Evolutionary conservation across 2,329 filamentous ascomycete species (phyloP).

Genomic region (Juglanconis sp.): DNA sequence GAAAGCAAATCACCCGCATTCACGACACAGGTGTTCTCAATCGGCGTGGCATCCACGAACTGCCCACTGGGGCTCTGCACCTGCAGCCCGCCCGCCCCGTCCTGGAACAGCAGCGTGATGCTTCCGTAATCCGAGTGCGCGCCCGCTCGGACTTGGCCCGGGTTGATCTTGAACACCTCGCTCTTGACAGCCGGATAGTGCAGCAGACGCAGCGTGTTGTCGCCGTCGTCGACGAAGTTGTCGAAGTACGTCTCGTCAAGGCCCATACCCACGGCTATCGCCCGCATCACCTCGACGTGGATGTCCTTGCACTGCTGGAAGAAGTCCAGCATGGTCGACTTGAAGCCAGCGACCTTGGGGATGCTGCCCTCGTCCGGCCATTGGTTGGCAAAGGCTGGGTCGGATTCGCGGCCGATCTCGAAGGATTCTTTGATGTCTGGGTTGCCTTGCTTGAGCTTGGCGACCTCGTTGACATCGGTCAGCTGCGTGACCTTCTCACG

Average conservation of each 20-base stretch:
- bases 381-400: conserved; percentile 64
- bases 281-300: conserved; percentile 76
- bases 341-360: conserved; percentile 58
- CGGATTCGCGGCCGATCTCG: conserved; percentile 61
- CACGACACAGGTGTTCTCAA: conserved; percentile 76
- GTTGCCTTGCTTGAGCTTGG: conserved; percentile 51
- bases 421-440: conserved; percentile 66
- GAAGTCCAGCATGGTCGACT: conserved; percentile 70
- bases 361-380: conserved; percentile 61
- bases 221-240: conserved; percentile 63
- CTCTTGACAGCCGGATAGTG: conserved; percentile 71
- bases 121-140: conserved; percentile 69
- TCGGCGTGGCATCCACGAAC: conserved; percentile 81
- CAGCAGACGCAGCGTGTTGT: conserved; percentile 70
- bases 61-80: conserved; percentile 68
- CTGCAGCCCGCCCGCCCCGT: conserved; percentile 53
- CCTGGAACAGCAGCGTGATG: conserved; percentile 62
- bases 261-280: conserved; percentile 78
- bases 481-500: conserved; percentile 68
- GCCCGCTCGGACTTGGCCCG: conserved; percentile 70
- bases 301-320: conserved; percentile 70
- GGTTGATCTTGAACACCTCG: conserved; percentile 62
- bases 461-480: conserved; percentile 53
- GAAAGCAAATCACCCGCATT: conserved; percentile 86
- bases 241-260: conserved; percentile 75